Evolutionary conservation across 2,329 filamentous ascomycete genomes (phyloP).

Genomic region (Pseudogymnoascus sp.): DNA sequence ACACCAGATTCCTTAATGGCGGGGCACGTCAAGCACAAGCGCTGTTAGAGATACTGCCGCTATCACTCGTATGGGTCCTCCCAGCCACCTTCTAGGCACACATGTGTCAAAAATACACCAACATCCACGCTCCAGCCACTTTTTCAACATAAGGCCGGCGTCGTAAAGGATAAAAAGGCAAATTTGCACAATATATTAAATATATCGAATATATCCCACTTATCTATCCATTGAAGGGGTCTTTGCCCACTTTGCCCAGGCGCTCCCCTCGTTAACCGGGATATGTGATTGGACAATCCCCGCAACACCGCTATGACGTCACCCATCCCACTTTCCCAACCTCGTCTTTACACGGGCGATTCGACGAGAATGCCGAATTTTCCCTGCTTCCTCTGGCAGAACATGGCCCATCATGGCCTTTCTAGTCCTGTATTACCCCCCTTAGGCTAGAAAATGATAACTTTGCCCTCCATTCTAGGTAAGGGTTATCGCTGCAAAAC

Average conservation of each 20-base stretch:
- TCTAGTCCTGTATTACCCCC: background rate
- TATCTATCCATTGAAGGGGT: background rate
- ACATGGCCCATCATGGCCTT: background rate
- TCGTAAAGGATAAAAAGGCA: background rate
- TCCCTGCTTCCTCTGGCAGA: background rate
- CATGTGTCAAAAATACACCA: background rate
- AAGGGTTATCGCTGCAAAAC: background rate
- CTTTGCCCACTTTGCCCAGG: background rate
- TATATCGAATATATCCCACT: background rate
- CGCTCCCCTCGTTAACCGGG: background rate
- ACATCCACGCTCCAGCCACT: background rate
- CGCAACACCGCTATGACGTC: background rate
- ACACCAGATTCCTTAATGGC: background rate
- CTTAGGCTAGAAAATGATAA: background rate
- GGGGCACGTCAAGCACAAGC: background rate
- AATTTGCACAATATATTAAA: background rate
- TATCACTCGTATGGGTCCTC: background rate
- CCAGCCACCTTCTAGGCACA: background rate
- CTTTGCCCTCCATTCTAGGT: background rate
- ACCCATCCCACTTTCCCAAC: constrained; percentile 4
- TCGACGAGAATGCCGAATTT: background rate
- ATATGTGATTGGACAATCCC: background rate
- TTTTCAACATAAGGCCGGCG: background rate
- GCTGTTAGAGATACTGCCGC: background rate
- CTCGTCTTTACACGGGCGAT: background rate